Percentiles rank a stretch among this genome's conserved stretches.
phyloP scores from a whole-genome alignment of 1,284 basidiomycete genomes.

The Kalmanozyma brasiliensis region DNA sequence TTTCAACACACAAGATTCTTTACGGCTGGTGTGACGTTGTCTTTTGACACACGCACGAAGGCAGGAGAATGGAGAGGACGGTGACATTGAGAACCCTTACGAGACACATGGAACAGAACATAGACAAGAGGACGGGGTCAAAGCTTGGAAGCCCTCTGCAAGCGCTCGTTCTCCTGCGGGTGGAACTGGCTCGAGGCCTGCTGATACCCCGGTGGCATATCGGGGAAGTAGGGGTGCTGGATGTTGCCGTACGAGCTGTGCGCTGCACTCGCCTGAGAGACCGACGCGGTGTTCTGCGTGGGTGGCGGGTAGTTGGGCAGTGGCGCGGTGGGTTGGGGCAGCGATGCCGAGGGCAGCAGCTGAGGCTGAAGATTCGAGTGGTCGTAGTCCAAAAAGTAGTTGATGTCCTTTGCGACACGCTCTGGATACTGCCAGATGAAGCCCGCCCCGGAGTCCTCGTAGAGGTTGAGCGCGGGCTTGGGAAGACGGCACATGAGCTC shows the following conservation, averaged over 20 bases:
- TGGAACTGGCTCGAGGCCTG: constrained; percentile 20
- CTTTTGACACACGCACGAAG: neutral
- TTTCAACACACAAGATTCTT: constrained; percentile 1
- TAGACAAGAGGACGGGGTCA: neutral
- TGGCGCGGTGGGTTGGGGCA: constrained; percentile 11
- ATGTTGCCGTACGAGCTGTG: constrained; percentile 3
- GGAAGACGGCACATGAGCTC: constrained; percentile 40
- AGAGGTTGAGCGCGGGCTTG: constrained; percentile 27
- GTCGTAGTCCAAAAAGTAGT: constrained; percentile 33
- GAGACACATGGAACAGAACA: neutral
- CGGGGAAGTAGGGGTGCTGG: constrained; percentile 26
- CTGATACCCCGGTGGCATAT: constrained; percentile 12
- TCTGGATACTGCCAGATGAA: constrained; percentile 43
- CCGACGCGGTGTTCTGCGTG: neutral
- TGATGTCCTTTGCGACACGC: constrained; percentile 37
- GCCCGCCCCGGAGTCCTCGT: constrained; percentile 35
- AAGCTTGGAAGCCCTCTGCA: constrained; percentile 27
- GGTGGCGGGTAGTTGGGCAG: constrained; percentile 3
- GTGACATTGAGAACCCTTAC: constrained; percentile 15
- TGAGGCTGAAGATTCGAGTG: constrained; percentile 33
- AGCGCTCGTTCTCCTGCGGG: constrained; percentile 4
- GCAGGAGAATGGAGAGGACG: neutral
- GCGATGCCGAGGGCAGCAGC: constrained; percentile 30
- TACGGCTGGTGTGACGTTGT: neutral
- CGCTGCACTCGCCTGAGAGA: neutral